Evolutionary conservation across 257 asterid species (phyloP).

Genomic region (Cinchona pubescens): DNA sequence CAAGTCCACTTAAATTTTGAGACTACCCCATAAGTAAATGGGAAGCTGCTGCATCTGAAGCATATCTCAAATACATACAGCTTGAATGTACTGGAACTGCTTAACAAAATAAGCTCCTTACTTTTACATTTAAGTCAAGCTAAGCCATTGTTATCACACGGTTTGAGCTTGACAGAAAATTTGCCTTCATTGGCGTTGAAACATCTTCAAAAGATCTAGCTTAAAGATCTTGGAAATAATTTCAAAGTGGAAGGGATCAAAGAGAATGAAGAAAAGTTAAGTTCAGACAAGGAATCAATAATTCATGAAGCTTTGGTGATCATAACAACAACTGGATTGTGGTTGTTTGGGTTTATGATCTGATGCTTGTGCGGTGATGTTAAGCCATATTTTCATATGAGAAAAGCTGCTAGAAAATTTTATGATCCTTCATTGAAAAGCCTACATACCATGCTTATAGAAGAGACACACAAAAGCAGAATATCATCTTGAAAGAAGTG

Average conservation of each 20-base stretch:
- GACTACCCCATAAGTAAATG: constrained; percentile 55
- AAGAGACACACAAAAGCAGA: constrained; percentile 22
- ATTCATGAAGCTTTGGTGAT: constrained; percentile 36
- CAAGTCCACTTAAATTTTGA: too few species aligned
- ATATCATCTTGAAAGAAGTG: constrained; percentile 40
- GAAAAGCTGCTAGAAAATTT: constrained; percentile 27
- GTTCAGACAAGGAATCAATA: constrained; percentile 37
- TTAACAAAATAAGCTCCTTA: constrained; percentile 48
- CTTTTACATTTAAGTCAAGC: constrained; percentile 45
- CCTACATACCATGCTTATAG: constrained; percentile 34
- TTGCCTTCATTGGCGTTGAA: constrained; percentile 21
- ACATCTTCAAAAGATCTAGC: constrained; percentile 25
- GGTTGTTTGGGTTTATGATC: constrained; percentile 46
- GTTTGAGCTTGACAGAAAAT: constrained; percentile 29
- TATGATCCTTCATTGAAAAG: constrained; percentile 33
- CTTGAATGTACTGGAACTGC: constrained; percentile 38
- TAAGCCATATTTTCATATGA: constrained; percentile 34
- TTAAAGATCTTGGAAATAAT: constrained; percentile 18
- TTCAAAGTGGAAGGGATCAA: constrained; percentile 22
- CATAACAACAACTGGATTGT: constrained; percentile 28
- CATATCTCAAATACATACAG: constrained; percentile 45
- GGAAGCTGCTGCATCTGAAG: constrained; percentile 41
- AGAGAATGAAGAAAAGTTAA: constrained; percentile 26
- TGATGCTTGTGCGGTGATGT: constrained; percentile 45
- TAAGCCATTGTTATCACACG: constrained; percentile 39